phyloP scores from a whole-genome alignment of 2,329 filamentous ascomycete genomes.

The Thielaviopsis populi region DNA sequence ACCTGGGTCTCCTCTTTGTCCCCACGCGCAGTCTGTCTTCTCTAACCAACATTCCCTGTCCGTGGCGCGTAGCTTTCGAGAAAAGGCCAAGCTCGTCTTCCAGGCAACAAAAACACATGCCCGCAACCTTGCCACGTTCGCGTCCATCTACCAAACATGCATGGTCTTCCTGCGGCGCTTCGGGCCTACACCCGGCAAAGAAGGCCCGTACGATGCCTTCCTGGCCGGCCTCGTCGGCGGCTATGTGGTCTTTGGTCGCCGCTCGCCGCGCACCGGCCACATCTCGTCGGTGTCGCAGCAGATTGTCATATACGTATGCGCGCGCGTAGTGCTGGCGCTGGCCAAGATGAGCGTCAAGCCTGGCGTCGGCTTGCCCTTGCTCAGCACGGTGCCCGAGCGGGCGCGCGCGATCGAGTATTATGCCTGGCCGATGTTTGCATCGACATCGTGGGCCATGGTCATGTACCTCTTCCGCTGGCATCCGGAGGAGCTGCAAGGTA shows the following conservation, averaged over 20 bases:
- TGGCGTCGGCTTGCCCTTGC: constrained; percentile 33
- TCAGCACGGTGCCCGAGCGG: constrained; percentile 32
- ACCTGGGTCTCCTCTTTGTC: constrained; percentile 9
- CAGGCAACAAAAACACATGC: constrained; percentile 84
- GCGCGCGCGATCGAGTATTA: constrained; percentile 42
- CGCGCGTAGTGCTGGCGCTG: constrained; percentile 69
- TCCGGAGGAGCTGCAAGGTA: constrained; percentile 80
- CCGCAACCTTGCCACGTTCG: constrained; percentile 80
- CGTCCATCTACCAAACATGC: constrained; percentile 71
- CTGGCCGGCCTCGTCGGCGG: constrained; percentile 77
- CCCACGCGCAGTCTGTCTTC: neutral
- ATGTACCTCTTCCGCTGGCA: constrained; percentile 94
- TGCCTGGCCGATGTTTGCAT: constrained; percentile 87
- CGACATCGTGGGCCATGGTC: constrained; percentile 76
- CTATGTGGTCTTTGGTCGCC: constrained; percentile 75
- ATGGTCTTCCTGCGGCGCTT: constrained; percentile 60
- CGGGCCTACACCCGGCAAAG: constrained; percentile 43
- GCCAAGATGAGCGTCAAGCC: constrained; percentile 70
- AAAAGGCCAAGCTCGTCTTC: constrained; percentile 65
- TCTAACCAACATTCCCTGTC: neutral
- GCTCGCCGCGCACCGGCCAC: constrained; percentile 46
- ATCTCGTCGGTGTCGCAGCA: constrained; percentile 81
- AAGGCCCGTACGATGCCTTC: constrained; percentile 67
- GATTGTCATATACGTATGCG: constrained; percentile 97
- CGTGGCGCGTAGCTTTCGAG: constrained; percentile 38